These are phyloP conservation scores for Rhizopus delemar DNA, from an alignment of 371 early-diverging fungal genomes.

Conservation along the genomic window DNA sequence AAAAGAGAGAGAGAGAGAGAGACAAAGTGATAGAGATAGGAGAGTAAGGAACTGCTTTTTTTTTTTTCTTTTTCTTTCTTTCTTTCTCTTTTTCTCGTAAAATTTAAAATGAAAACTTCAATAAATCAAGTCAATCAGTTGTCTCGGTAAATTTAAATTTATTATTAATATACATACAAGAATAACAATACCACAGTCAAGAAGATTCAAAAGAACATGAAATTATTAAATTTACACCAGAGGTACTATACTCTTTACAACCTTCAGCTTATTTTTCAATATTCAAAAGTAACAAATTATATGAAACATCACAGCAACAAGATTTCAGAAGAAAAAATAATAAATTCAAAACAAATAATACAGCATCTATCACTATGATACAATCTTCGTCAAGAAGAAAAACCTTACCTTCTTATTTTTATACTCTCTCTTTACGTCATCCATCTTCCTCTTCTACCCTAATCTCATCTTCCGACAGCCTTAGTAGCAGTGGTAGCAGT, in stretches of 20 bases:
- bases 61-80: neutral
- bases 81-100: neutral
- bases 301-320: neutral
- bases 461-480: neutral
- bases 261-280: neutral
- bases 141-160: slow-evolving; percentile 3
- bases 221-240: neutral
- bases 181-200: too few species aligned
- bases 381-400: neutral
- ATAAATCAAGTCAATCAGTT: neutral
- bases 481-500: neutral
- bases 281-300: neutral
- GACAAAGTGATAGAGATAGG: too few species aligned
- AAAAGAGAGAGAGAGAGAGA: too few species aligned
- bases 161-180: neutral
- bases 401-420: slow-evolving; percentile 3
- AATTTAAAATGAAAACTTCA: neutral
- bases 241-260: neutral
- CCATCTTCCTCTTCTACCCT: slow-evolving; percentile 14
- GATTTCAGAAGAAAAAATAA: neutral
- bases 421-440: neutral
- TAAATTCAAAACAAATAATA: slow-evolving; percentile 3
- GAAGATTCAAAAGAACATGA: neutral
- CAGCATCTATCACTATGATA: neutral
- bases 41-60: neutral